Base-by-base conservation (phyloP, 352 stramenopile genomes). In the Phytophthora rubi region DNA sequence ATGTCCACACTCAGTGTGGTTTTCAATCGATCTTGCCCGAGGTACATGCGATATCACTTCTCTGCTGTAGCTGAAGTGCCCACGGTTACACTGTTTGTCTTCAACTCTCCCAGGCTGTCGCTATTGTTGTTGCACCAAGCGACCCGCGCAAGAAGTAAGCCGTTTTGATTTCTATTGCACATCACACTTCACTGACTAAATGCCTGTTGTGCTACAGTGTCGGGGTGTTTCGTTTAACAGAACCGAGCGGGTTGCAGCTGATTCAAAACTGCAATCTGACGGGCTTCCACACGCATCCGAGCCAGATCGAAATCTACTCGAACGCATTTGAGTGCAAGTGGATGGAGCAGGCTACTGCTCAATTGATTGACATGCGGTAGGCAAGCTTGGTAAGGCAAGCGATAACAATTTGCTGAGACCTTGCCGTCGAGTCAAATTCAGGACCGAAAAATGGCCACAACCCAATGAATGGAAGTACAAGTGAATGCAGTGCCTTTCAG, bases 1-100 rank as follows among this genome's bases (percentile, higher is more conserved):
- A 97, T 70, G 80, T 97, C 33, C 90, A 97, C 80, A 97, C 91
- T 12, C 91, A 97, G 66, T 96, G 88, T 68, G 91, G 87, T 6
- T 97, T 96, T 71, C 91, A 97, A 72, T 89, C 86, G 0, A 96
- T 97, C 57, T 73, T 97, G 12, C 84, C 90, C 1, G 91, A 97
- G 81, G 83, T 89, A 78, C 21, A 58, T 37, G 18, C 9, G 26
- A 35, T 49, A 30, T 30, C 28, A 30, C 44, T 16, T 52, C 3
- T 3, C 15, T 65, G 37, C 12, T 45, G 15, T 45, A 15, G 37
- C 39, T 64, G 35, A 44, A 68, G 12, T 54, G 16, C 48, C 48
- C 42, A 68, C 45, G 23, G 12, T 71, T 39, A 12, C 44, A 30
- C 28, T 30, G 28, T 45, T 45, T 45, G 26, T 57, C 42, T 62